Percentiles rank a stretch among this genome's conserved stretches.
Evolutionary conservation across 495 filamentous ascomycete species (phyloP).

Genomic region (Penicillium robsamsonii): DNA sequence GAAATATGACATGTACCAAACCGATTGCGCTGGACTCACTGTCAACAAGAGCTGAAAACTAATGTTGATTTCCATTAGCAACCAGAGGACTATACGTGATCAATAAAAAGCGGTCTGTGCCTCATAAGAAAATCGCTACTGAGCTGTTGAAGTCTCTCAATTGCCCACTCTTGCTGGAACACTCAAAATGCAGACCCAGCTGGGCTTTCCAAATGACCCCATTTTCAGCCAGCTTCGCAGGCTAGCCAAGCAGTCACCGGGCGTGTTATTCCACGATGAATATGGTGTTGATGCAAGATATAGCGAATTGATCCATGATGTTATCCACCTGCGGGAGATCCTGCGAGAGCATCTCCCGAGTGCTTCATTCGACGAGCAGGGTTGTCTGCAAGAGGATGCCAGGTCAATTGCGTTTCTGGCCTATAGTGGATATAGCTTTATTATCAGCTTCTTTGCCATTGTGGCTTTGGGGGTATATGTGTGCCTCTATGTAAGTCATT

Average conservation of each 20-base stretch:
- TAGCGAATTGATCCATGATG: slow-evolving; percentile 8
- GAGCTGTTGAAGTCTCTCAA: not conserved
- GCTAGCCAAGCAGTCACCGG: slow-evolving; percentile 5
- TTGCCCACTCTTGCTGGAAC: slow-evolving; percentile 1
- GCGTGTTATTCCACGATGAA: slow-evolving; percentile 11
- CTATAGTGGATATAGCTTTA: slow-evolving; percentile 11
- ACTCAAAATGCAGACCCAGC: slow-evolving; percentile 1
- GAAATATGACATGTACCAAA: too few species aligned
- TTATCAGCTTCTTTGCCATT: slow-evolving; percentile 13
- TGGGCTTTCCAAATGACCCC: slow-evolving; percentile 2
- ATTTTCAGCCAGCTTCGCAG: not conserved
- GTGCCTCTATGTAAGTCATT: slow-evolving; percentile 10
- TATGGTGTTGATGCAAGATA: slow-evolving; percentile 10
- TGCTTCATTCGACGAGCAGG: slow-evolving; percentile 7
- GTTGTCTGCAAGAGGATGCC: slow-evolving; percentile 5
- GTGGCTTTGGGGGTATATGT: slow-evolving; percentile 11
- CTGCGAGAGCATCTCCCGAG: slow-evolving; percentile 10
- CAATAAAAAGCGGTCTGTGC: not conserved
- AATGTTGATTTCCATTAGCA: not conserved
- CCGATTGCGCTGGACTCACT: too few species aligned
- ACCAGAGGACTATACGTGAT: not conserved
- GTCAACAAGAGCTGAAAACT: slow-evolving; percentile 1
- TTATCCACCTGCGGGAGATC: slow-evolving; percentile 7
- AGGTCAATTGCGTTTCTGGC: slow-evolving; percentile 1
- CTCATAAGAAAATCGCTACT: not conserved